Conservation (phyloP, 2,329 filamentous ascomycete species). For the Onygenales sp. region DNA sequence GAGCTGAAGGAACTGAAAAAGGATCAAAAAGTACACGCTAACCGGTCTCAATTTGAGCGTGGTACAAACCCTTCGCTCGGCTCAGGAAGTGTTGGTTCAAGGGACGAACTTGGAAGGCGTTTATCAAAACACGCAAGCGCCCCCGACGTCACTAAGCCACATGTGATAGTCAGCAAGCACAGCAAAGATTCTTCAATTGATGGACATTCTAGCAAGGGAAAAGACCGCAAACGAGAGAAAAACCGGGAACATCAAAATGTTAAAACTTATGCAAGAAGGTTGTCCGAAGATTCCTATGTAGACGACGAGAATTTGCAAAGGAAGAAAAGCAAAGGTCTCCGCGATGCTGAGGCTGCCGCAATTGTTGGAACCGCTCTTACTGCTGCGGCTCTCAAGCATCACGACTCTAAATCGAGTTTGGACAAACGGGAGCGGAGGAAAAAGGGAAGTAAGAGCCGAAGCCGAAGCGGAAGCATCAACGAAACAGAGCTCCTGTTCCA, state of each 20-base stretch:
- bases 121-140: constrained; percentile 50
- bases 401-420: constrained; percentile 54
- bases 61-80: constrained; percentile 54
- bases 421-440: constrained; percentile 34
- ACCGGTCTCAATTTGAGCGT: constrained; percentile 58
- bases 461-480: constrained; percentile 38
- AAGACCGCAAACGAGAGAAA: constrained; percentile 45
- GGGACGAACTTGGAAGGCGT: constrained; percentile 45
- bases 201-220: constrained; percentile 29
- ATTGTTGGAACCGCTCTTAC: constrained; percentile 50
- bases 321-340: constrained; percentile 45
- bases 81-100: constrained; percentile 46
- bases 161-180: constrained; percentile 50
- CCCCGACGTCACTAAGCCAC: constrained; percentile 52
- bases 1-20: constrained; percentile 87
- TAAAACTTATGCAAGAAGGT: constrained; percentile 33
- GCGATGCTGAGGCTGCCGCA: constrained; percentile 47
- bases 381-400: constrained; percentile 52
- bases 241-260: constrained; percentile 41
- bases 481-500: constrained; percentile 45
- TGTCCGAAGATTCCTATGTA: constrained; percentile 38
- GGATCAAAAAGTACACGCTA: constrained; percentile 71
- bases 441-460: constrained; percentile 43
- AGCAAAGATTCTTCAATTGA: constrained; percentile 51
- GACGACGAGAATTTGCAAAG: constrained; percentile 44